phyloP scores from a whole-genome alignment of 805 yeast genomes.

The Spathaspora gorwiae region DNA sequence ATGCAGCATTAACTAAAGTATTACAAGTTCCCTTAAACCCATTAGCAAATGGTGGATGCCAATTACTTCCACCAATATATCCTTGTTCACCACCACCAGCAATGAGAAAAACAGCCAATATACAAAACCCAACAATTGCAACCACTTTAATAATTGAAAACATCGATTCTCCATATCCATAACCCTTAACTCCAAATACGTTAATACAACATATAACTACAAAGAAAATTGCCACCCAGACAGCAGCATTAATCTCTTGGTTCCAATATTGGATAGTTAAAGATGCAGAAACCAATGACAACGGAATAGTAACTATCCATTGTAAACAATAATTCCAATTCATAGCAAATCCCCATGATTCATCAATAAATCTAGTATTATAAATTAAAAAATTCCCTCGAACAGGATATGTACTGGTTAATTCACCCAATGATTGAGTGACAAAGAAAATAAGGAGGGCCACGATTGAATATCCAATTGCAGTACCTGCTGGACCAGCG shows the following conservation, averaged over 20 bases:
- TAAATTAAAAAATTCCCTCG: conserved; percentile 39
- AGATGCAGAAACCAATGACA: conserved; percentile 41
- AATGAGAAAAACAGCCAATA: conserved; percentile 34
- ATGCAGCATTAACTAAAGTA: conserved; percentile 26
- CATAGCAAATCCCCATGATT: conserved; percentile 41
- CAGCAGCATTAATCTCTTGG: conserved; percentile 33
- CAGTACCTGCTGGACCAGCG: conserved; percentile 17
- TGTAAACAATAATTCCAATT: conserved; percentile 42
- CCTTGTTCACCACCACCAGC: conserved; percentile 40
- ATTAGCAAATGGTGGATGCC: conserved; percentile 34
- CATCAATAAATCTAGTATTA: conserved; percentile 37
- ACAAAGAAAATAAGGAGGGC: conserved; percentile 37
- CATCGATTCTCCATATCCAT: conserved; percentile 34
- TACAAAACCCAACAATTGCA: conserved; percentile 39
- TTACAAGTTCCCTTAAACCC: conserved; percentile 32
- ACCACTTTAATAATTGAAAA: conserved; percentile 32
- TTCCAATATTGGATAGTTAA: conserved; percentile 39
- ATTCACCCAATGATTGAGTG: conserved; percentile 39
- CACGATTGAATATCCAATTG: conserved; percentile 31
- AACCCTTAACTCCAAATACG: conserved; percentile 32
- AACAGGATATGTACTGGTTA: conserved; percentile 36
- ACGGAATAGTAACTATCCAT: conserved; percentile 40
- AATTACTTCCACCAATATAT: conserved; percentile 32
- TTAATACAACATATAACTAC: conserved; percentile 31
- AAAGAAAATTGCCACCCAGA: conserved; percentile 38